These are phyloP conservation scores for Cystofilobasidium capitatum DNA, from an alignment of 768 basidiomycete species.

Conservation along the genomic window DNA sequence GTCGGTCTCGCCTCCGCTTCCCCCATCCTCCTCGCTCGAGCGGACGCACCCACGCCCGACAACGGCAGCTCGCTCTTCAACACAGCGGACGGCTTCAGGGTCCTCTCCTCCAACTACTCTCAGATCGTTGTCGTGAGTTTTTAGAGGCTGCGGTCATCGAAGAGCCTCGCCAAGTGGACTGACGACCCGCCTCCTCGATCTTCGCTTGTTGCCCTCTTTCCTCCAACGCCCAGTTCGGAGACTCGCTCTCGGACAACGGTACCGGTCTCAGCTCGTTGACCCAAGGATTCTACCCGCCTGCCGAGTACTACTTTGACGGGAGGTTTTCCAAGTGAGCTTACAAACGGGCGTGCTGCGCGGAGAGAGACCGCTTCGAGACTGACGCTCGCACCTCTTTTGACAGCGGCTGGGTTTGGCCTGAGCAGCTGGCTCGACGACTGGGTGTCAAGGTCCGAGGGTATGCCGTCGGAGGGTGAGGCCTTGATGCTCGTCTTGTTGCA, in stretches of 20 bases:
- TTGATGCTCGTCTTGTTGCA: too few relatives aligned
- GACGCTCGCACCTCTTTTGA: too few relatives aligned
- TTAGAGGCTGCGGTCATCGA: neutral
- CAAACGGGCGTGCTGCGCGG: neutral
- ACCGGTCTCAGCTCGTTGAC: neutral
- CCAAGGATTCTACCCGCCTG: neutral
- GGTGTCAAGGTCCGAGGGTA: too few relatives aligned
- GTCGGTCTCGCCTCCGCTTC: too few relatives aligned
- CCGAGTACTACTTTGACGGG: neutral
- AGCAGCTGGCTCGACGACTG: too few relatives aligned
- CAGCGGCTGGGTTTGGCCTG: too few relatives aligned
- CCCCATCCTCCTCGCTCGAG: neutral
- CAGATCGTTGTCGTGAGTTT: neutral
- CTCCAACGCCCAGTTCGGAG: neutral
- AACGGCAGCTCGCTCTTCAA: conserved; percentile 1
- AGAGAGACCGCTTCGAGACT: too few relatives aligned
- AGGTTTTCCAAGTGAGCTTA: neutral
- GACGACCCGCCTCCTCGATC: neutral
- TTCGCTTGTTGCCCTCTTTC: neutral
- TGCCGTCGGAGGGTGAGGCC: too few relatives aligned
- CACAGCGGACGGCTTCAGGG: neutral
- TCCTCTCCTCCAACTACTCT: neutral
- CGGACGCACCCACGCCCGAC: too few relatives aligned
- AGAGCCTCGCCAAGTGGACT: neutral
- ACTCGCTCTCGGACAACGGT: neutral